These are phyloP conservation scores for Yamadazyma kitorensis DNA, from an alignment of 805 yeast species.

Conservation along the genomic window DNA sequence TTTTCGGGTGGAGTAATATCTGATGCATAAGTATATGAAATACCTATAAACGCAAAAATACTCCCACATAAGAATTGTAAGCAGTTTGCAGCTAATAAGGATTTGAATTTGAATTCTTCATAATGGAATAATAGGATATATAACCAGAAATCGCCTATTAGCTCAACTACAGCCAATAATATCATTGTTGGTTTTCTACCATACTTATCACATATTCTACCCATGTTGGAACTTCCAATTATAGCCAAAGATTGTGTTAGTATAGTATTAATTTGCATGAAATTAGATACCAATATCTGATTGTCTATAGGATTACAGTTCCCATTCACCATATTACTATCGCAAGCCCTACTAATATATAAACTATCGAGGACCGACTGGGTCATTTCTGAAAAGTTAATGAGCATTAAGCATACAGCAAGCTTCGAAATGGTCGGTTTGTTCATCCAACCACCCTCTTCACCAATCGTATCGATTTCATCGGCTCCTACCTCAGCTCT, in stretches of 20 bases:
- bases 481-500: too few species aligned
- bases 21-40: slow-evolving; percentile 2
- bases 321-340: slow-evolving; percentile 5
- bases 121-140: neutral
- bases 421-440: slow-evolving; percentile 2
- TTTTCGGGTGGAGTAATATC: slow-evolving; percentile 7
- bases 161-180: neutral
- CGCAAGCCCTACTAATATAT: slow-evolving; percentile 7
- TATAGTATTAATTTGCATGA: neutral
- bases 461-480: too few species aligned
- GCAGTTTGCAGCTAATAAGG: neutral
- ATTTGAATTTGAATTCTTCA: slow-evolving; percentile 2
- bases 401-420: neutral
- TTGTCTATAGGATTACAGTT: slow-evolving; percentile 5
- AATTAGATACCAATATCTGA: slow-evolving; percentile 5
- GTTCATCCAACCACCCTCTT: too few species aligned
- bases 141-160: neutral
- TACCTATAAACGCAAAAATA: slow-evolving; percentile 1
- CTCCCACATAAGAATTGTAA: neutral
- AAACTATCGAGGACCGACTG: slow-evolving; percentile 2
- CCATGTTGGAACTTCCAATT: slow-evolving; percentile 3
- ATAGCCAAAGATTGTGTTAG: neutral
- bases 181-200: slow-evolving; percentile 4
- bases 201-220: slow-evolving; percentile 1
- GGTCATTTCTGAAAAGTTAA: slow-evolving; percentile 1